Evolutionary conservation across 2,329 filamentous ascomycete species (phyloP).

Genomic region (Purpureocillium takamizusanense): DNA sequence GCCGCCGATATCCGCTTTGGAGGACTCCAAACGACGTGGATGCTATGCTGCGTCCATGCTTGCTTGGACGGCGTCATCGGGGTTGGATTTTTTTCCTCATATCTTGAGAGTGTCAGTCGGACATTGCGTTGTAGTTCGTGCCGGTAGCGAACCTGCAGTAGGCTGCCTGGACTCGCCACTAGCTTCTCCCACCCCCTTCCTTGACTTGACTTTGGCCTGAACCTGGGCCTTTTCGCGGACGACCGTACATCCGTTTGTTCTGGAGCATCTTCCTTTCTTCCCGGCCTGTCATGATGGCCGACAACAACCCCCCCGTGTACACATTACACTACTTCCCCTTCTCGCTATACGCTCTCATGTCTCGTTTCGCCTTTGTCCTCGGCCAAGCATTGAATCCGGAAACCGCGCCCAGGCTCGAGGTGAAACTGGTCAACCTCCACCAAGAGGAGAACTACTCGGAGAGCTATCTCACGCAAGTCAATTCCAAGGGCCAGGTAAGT

Average conservation of each 20-base stretch:
- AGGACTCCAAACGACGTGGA: not conserved
- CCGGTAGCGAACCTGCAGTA: too few relatives aligned
- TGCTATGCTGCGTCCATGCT: too few relatives aligned
- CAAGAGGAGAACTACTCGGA: constrained; percentile 17
- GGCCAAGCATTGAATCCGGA: constrained; percentile 13
- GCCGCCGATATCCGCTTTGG: not conserved
- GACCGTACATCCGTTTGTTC: too few relatives aligned
- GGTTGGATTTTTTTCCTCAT: too few relatives aligned
- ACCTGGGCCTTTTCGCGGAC: not conserved
- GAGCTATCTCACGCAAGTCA: constrained; percentile 16
- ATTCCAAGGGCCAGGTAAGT: constrained; percentile 18
- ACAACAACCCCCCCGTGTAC: constrained; percentile 7
- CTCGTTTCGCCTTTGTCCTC: constrained; percentile 18
- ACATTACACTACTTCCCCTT: constrained; percentile 20
- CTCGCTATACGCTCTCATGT: constrained; percentile 21
- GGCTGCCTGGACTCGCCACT: too few relatives aligned
- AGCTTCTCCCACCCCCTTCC: too few relatives aligned
- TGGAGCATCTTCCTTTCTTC: too few relatives aligned
- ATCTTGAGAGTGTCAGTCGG: too few relatives aligned
- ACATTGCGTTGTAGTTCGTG: too few relatives aligned
- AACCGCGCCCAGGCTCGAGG: constrained; percentile 13
- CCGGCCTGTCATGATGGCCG: constrained; percentile 5
- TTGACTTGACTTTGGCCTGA: not conserved
- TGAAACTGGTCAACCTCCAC: constrained; percentile 17
- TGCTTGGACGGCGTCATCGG: too few relatives aligned